Conservation (phyloP, 2,329 filamentous ascomycete species). For the Penicillium hordei region DNA sequence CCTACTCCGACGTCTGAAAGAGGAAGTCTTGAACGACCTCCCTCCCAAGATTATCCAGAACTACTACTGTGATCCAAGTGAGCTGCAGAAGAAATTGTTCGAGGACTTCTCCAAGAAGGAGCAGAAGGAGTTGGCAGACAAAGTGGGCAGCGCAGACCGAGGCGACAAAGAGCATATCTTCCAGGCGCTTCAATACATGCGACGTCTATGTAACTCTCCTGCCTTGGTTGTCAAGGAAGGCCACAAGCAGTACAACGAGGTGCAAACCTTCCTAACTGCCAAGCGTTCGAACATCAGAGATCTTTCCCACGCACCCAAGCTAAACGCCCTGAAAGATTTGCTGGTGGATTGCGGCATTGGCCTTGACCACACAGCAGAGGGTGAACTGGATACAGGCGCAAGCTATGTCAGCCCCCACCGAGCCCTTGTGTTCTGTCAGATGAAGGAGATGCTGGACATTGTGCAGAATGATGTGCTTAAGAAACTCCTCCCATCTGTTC, state of each 20-base stretch:
- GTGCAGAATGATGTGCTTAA: slow-evolving; percentile 92
- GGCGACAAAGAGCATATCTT: slow-evolving; percentile 98
- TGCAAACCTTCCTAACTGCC: slow-evolving; percentile 74
- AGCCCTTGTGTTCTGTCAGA: slow-evolving; percentile 96
- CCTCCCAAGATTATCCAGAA: slow-evolving; percentile 98
- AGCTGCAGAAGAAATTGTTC: slow-evolving; percentile 90
- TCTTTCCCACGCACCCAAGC: slow-evolving; percentile 83
- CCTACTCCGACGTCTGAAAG: slow-evolving; percentile 90
- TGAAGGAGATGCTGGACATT: slow-evolving; percentile 99
- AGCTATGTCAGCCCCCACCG: slow-evolving; percentile 94
- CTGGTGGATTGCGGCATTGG: slow-evolving; percentile 99
- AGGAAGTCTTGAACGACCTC: slow-evolving; percentile 93
- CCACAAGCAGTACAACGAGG: slow-evolving; percentile 85
- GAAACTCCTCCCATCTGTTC: slow-evolving; percentile 86
- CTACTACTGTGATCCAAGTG: slow-evolving; percentile 97
- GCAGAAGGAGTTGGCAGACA: slow-evolving; percentile 79
- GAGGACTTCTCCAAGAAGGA: slow-evolving; percentile 96
- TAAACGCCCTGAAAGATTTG: slow-evolving; percentile 83
- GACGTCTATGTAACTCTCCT: slow-evolving; percentile 96
- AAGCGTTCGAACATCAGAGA: slow-evolving; percentile 83
- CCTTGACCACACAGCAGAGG: slow-evolving; percentile 59
- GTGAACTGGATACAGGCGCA: slow-evolving; percentile 58
- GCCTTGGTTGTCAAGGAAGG: slow-evolving; percentile 94
- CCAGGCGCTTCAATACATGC: slow-evolving; percentile 98
- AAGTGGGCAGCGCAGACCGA: slow-evolving; percentile 81